A percentile compares a stretch with the other conserved stretches of the same genome.
These are phyloP conservation scores for Paracoccidioides lutzii DNA, from an alignment of 2,329 filamentous ascomycete genomes.

Conservation along the genomic window DNA sequence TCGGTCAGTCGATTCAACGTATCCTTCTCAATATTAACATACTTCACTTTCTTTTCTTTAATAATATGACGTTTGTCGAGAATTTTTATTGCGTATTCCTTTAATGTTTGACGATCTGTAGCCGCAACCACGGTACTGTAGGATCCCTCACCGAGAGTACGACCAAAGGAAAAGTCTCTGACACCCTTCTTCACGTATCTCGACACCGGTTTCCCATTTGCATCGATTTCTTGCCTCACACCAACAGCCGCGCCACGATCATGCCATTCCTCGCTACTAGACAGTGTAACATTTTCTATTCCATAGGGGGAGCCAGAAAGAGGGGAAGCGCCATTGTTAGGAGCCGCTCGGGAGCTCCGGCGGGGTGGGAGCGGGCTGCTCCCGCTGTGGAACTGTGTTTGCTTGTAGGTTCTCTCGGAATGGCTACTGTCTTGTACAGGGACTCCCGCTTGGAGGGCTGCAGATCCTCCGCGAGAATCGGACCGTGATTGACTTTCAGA, in stretches of 20 bases:
- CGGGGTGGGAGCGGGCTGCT: constrained; percentile 59
- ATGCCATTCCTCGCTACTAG: constrained; percentile 86
- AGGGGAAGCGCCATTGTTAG: constrained; percentile 25
- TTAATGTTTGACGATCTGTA: constrained; percentile 82
- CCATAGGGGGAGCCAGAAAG: constrained; percentile 38
- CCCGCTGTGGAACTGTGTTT: constrained; percentile 42
- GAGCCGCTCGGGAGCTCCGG: constrained; percentile 60
- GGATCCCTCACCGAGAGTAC: constrained; percentile 84
- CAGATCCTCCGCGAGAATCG: constrained; percentile 49
- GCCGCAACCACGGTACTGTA: constrained; percentile 93
- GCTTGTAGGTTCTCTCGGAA: constrained; percentile 54
- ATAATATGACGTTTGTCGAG: constrained; percentile 98
- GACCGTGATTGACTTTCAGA: constrained; percentile 45
- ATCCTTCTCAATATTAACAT: constrained; percentile 99
- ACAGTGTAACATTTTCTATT: constrained; percentile 43
- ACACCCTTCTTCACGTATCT: constrained; percentile 92
- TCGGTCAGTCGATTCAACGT: constrained; percentile 92
- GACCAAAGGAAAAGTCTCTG: constrained; percentile 87
- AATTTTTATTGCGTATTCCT: constrained; percentile 97
- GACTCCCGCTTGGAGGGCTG: constrained; percentile 46
- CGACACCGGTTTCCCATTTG: constrained; percentile 66
- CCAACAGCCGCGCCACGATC: constrained; percentile 83
- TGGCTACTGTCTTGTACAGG: constrained; percentile 57
- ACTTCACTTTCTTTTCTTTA: constrained; percentile 99
- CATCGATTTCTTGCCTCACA: constrained; percentile 69